phyloP scores from a whole-genome alignment of 495 filamentous ascomycete species.

The Penicillium chermesinum region DNA sequence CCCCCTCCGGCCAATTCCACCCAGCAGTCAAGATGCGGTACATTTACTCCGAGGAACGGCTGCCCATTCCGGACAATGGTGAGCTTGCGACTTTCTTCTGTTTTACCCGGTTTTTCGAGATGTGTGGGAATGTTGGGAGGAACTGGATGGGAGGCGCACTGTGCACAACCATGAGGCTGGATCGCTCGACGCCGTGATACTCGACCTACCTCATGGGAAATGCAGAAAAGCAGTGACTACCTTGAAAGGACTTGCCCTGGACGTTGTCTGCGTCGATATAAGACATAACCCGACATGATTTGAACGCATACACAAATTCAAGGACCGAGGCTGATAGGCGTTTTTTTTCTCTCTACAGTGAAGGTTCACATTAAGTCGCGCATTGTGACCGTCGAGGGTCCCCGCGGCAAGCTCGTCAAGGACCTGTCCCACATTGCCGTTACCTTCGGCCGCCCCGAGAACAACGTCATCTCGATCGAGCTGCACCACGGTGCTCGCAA shows the following conservation, averaged over 20 bases:
- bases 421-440: slow-evolving; percentile 93
- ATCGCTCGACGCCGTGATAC: slow-evolving; percentile 1
- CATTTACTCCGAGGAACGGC: slow-evolving; percentile 93
- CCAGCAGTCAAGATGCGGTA: slow-evolving; percentile 81
- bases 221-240: neutral
- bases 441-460: slow-evolving; percentile 80
- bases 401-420: slow-evolving; percentile 92
- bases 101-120: slow-evolving; percentile 8
- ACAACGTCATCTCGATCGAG: slow-evolving; percentile 85
- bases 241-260: neutral
- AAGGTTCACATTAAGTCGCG: slow-evolving; percentile 94
- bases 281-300: no score
- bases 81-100: slow-evolving; percentile 43
- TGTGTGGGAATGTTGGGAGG: slow-evolving; percentile 10
- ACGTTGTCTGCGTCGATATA: neutral
- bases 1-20: slow-evolving; percentile 44
- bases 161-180: slow-evolving; percentile 3
- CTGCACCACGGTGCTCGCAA: slow-evolving; percentile 97
- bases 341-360: slow-evolving; percentile 54
- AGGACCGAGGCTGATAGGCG: slow-evolving; percentile 21
- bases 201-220: neutral
- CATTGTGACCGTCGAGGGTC: slow-evolving; percentile 91
- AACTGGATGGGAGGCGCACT: slow-evolving; percentile 5
- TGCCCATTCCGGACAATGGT: slow-evolving; percentile 95
- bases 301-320: slow-evolving; percentile 1